Evolutionary conservation across 306 rosid genomes (phyloP).

Genomic region (Lupinus albus): DNA sequence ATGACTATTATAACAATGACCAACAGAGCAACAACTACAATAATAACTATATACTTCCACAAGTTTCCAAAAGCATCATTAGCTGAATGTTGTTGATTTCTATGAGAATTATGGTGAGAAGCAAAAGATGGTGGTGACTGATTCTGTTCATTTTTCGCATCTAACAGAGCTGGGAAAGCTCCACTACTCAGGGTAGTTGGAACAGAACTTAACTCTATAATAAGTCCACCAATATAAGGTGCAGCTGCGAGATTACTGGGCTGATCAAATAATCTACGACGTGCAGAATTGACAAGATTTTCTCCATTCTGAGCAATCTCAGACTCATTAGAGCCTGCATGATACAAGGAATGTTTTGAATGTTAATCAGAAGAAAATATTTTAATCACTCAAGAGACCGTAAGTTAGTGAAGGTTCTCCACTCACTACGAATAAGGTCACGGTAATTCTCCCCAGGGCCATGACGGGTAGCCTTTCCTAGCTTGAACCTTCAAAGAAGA

Average conservation of each 20-base stretch:
- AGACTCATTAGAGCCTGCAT: constrained; percentile 52
- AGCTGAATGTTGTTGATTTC: constrained; percentile 25
- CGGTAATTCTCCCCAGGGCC: constrained; percentile 41
- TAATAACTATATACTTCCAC: constrained; percentile 58
- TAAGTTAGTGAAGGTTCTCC: constrained; percentile 15
- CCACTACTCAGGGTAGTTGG: constrained; percentile 73
- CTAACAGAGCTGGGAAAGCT: constrained; percentile 68
- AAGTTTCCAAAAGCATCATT: constrained; percentile 38
- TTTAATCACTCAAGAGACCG: background rate
- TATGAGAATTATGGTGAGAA: constrained; percentile 35
- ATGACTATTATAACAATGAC: constrained; percentile 48
- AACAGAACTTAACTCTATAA: constrained; percentile 48
- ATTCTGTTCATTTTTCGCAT: constrained; percentile 41
- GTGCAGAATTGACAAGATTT: constrained; percentile 40
- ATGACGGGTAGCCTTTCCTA: constrained; percentile 35
- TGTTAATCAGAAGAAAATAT: constrained; percentile 9
- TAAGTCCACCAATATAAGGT: constrained; percentile 47
- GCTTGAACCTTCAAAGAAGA: constrained; percentile 55
- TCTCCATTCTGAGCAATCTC: constrained; percentile 35
- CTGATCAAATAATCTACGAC: constrained; percentile 74
- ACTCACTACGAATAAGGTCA: constrained; percentile 58
- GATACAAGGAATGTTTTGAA: constrained; percentile 30
- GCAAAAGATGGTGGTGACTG: constrained; percentile 42
- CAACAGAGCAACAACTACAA: constrained; percentile 47
- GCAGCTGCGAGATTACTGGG: constrained; percentile 72